Conservation (phyloP, 768 basidiomycete genomes). For the Podaxis sp. region DNA sequence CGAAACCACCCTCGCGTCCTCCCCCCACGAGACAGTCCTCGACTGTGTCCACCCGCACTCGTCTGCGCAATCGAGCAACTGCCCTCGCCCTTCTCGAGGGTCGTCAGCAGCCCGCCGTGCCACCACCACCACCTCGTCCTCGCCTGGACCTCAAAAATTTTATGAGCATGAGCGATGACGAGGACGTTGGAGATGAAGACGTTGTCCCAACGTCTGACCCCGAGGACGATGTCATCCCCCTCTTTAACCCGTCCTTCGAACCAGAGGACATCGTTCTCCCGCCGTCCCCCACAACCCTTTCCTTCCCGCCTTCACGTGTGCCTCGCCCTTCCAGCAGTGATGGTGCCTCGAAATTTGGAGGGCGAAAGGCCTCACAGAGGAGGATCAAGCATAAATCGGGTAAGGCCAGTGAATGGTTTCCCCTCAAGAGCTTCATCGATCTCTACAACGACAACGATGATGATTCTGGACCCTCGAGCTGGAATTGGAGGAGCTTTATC, state of each 20-base stretch:
- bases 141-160: conserved; percentile 38
- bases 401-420: conserved; percentile 44
- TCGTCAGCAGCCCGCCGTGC: conserved; percentile 22
- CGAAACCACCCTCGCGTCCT: conserved; percentile 4
- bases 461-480: conserved; percentile 23
- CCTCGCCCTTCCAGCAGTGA: conserved; percentile 13
- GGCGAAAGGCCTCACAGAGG: conserved; percentile 6
- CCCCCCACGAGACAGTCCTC: conserved; percentile 18
- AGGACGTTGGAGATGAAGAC: conserved; percentile 44
- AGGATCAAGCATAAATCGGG: conserved; percentile 15
- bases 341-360: neutral
- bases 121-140: conserved; percentile 14
- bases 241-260: conserved; percentile 21
- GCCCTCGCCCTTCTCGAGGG: conserved; percentile 68
- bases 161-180: conserved; percentile 64
- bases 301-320: conserved; percentile 14
- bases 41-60: conserved; percentile 43
- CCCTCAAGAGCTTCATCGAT: conserved; percentile 63
- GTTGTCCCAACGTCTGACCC: conserved; percentile 20
- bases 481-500: conserved; percentile 63
- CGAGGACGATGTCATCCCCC: conserved; percentile 19
- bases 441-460: conserved; percentile 41
- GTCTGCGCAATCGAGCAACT: conserved; percentile 46
- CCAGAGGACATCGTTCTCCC: conserved; percentile 36
- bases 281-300: conserved; percentile 8